Percentiles rank a stretch among this genome's conserved stretches.
Conservation (phyloP, 169 alveolate genomes). For the Cardiosporidium cionae region DNA sequence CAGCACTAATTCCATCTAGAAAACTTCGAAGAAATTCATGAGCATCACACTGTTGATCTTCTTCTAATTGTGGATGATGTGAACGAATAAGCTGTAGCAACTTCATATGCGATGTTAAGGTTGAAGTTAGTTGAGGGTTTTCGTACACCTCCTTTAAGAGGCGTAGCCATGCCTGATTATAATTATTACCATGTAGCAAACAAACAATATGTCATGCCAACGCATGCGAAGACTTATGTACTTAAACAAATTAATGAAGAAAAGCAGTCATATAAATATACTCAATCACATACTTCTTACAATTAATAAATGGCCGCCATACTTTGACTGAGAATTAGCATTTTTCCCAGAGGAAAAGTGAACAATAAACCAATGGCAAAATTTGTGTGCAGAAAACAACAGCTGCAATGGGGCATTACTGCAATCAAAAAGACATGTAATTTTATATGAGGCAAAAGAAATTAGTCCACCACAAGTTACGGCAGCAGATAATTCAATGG, state of each 20-base stretch:
- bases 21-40: slow-evolving; percentile 18
- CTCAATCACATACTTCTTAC: slow-evolving; percentile 1
- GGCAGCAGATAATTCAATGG: too few relatives aligned
- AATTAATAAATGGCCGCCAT: slow-evolving; percentile 8
- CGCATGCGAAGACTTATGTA: too few relatives aligned
- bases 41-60: slow-evolving; percentile 12
- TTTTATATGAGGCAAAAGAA: too few relatives aligned
- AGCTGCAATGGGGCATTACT: slow-evolving; percentile 19
- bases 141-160: not conserved
- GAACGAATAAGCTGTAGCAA: slow-evolving; percentile 4
- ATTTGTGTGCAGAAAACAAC: not conserved
- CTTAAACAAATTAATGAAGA: too few relatives aligned
- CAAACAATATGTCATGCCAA: too few relatives aligned
- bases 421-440: not conserved
- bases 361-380: slow-evolving; percentile 6
- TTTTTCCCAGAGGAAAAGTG: not conserved
- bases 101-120: not conserved
- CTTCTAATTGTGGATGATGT: slow-evolving; percentile 5
- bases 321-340: not conserved
- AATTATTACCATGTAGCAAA: too few relatives aligned
- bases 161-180: not conserved
- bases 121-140: not conserved
- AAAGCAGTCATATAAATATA: too few relatives aligned
- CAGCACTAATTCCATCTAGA: slow-evolving; percentile 11
- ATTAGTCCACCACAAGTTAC: too few relatives aligned